phyloP scores from a whole-genome alignment of 257 asterid genomes.

The Solanum medicagineum region DNA sequence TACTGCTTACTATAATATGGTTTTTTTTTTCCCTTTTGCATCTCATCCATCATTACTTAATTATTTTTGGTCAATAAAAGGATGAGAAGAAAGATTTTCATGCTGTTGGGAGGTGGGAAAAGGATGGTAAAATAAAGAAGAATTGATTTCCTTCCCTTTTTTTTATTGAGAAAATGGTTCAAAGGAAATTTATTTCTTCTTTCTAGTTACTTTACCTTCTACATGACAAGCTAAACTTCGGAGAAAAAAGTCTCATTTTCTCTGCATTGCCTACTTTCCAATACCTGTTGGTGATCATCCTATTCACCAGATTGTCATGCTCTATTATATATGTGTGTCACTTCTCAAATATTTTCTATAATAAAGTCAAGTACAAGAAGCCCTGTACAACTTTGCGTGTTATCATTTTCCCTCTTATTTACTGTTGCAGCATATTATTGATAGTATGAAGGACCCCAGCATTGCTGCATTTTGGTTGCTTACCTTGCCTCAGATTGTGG shows the following conservation, averaged over 20 bases:
- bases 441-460: slow-evolving; percentile 95
- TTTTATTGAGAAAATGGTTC: neutral
- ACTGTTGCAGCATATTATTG: slow-evolving; percentile 71
- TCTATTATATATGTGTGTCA: neutral
- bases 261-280: neutral
- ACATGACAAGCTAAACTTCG: neutral
- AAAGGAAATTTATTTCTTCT: neutral
- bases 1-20: neutral
- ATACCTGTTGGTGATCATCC: neutral
- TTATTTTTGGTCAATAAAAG: neutral
- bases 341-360: neutral
- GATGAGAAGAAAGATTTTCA: neutral
- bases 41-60: neutral
- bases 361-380: neutral
- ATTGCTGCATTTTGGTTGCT: slow-evolving; percentile 97
- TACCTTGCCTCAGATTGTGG: slow-evolving; percentile 84
- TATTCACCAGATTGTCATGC: neutral
- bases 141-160: neutral
- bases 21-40: neutral
- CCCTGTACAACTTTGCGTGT: neutral
- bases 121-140: neutral
- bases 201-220: neutral
- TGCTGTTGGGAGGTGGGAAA: neutral
- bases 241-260: neutral
- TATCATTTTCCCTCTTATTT: slow-evolving; percentile 4